Evolutionary conservation across 1,284 basidiomycete genomes (phyloP), one percentile per base, ranked within the genome.

Genomic region (Ceratobasidium sp.): DNA sequence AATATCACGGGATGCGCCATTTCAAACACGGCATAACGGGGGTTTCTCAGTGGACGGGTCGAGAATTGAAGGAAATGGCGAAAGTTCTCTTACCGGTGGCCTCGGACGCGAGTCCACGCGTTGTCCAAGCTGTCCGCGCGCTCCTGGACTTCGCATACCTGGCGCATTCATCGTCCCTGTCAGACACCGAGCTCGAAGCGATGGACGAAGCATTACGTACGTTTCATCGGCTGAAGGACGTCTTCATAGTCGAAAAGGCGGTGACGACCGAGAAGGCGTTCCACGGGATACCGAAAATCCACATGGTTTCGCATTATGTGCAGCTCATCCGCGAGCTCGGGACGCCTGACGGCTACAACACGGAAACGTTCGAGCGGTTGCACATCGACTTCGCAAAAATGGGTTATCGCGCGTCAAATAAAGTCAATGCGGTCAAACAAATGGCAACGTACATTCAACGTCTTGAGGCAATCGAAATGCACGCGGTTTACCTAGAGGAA

Each of bases 231-330:
- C 73, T 81, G 30, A 83, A 85, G 0, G 33, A 81, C 2, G 79
- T 86, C 1, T 88, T 88, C 64, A 82, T 7, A 77, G 78, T 2
- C 0, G 80, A 83, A 2, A 82, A 83, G 3, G 80, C 83, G 44
- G 79, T 82, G n/a, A 23, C 64, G n/a, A 66, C 64, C 2, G n/a
- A 48, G 16, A 20, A 33, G 18, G 64, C 38, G 30, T 86, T 88
- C 81, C 85, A 86, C 73, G 60, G 59, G 8, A 85, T 87, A 48
- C 83, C 83, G 0, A 87, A 87, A 75, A 38, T 87, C 2, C 86
- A 87, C 67, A 80, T 81, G 14, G 79, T 86, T 1, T 23, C 73
- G 8, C 78, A 80, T 35, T 81, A 79, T 59, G 30, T 38, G 18
- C 41, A 62, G 52, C 52, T 52, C 1, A 80, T 79, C 27, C 52